These are phyloP conservation scores for Mycena indigotica DNA, from an alignment of 768 basidiomycete species.

Conservation along the genomic window DNA sequence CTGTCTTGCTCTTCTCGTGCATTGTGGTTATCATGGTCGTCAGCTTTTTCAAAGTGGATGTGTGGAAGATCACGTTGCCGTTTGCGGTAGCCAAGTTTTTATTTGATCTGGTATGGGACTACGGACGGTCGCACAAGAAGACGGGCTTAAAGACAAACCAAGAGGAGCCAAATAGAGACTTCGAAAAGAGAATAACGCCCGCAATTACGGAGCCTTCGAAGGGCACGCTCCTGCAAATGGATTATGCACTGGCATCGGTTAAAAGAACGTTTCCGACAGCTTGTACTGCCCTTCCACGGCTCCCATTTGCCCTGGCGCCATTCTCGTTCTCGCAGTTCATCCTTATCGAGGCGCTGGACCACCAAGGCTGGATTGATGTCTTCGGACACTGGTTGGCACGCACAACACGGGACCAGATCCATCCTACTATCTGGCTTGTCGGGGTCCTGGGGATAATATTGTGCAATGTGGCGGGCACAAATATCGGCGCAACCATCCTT, in stretches of 20 bases:
- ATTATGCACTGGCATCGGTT: too few species aligned
- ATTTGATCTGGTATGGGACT: conserved; percentile 66
- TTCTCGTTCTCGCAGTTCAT: conserved; percentile 97
- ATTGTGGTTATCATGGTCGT: conserved; percentile 76
- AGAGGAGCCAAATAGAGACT: too few species aligned
- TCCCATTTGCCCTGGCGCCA: conserved; percentile 82
- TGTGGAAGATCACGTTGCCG: conserved; percentile 84
- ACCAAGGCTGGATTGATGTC: conserved; percentile 85
- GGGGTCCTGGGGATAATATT: conserved; percentile 63
- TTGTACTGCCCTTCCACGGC: conserved; percentile 60
- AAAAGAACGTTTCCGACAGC: too few species aligned
- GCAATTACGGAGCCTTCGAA: too few species aligned
- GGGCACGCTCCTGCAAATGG: too few species aligned
- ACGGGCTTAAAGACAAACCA: too few species aligned
- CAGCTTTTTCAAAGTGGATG: conserved; percentile 74
- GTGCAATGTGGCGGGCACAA: conserved; percentile 77
- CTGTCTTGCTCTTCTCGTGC: conserved; percentile 62
- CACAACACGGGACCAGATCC: conserved; percentile 31
- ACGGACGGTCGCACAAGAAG: too few species aligned
- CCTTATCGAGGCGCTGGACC: conserved; percentile 79
- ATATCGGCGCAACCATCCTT: conserved; percentile 86
- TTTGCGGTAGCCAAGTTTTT: conserved; percentile 74
- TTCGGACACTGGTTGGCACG: conserved; percentile 65
- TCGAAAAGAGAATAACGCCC: too few species aligned
- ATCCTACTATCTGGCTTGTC: conserved; percentile 54